Conservation (phyloP, 306 rosid species). For the Corylus avellana region DNA sequence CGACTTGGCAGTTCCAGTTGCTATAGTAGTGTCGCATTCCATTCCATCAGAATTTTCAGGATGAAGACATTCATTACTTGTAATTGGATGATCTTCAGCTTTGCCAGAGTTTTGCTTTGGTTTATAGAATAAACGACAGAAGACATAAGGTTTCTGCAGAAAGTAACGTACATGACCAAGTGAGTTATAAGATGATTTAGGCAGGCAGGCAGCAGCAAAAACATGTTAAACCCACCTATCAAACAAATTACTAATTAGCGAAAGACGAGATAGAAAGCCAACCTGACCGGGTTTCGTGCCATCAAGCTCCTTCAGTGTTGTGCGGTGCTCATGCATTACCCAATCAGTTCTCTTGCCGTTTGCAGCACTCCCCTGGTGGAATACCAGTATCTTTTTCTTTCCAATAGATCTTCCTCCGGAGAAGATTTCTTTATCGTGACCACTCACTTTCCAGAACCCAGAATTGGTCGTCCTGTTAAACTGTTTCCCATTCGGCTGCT, state of each 20-base stretch:
- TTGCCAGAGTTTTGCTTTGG: neutral
- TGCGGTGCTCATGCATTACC: slow-evolving; percentile 90
- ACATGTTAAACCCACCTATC: neutral
- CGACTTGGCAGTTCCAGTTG: neutral
- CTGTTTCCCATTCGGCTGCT: slow-evolving; percentile 75
- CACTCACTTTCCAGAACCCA: slow-evolving; percentile 96
- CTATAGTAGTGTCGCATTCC: too few relatives aligned
- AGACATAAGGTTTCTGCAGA: slow-evolving; percentile 73
- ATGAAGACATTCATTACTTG: neutral
- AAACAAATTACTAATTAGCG: neutral
- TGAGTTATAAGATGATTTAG: too few relatives aligned
- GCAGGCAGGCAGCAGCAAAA: neutral
- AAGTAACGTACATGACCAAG: neutral
- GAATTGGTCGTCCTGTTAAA: slow-evolving; percentile 73
- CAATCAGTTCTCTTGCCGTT: slow-evolving; percentile 81
- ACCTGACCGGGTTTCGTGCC: slow-evolving; percentile 98
- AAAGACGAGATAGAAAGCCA: neutral
- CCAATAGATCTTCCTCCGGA: slow-evolving; percentile 67
- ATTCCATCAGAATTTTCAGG: neutral
- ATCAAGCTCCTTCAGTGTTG: slow-evolving; percentile 73
- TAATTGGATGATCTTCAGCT: neutral
- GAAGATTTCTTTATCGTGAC: slow-evolving; percentile 77
- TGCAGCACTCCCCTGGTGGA: slow-evolving; percentile 83
- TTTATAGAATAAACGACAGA: slow-evolving; percentile 72
- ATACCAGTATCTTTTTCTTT: slow-evolving; percentile 90